Percentiles rank a stretch among this genome's conserved stretches.
Evolutionary conservation across 306 rosid species (phyloP).

Genomic region (Cucurbita pepo): DNA sequence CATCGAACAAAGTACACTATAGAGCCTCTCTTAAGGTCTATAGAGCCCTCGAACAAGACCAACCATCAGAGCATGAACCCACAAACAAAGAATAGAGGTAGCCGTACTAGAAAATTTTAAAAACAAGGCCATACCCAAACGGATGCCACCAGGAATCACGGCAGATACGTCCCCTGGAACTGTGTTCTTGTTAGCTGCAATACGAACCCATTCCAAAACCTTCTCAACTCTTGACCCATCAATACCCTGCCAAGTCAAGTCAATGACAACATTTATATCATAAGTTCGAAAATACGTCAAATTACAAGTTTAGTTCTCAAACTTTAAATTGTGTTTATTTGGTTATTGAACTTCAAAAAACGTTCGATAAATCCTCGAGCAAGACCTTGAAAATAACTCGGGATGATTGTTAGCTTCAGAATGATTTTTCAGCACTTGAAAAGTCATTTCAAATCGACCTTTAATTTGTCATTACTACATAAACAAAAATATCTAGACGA

Average conservation of each 20-base stretch:
- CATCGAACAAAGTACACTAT: no score
- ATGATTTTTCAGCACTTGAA: background rate
- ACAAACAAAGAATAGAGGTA: background rate
- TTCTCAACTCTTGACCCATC: constrained; percentile 97
- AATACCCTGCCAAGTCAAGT: constrained; percentile 42
- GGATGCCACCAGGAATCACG: constrained; percentile 94
- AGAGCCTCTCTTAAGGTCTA: no score
- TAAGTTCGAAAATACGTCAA: background rate
- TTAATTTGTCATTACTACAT: background rate
- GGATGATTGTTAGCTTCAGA: background rate
- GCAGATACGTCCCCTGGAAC: constrained; percentile 99
- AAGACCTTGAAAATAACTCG: background rate
- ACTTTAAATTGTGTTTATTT: background rate
- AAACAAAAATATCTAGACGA: background rate
- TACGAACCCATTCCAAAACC: constrained; percentile 74
- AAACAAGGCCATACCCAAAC: constrained; percentile 53
- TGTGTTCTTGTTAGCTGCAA: constrained; percentile 91
- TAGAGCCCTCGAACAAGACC: no score
- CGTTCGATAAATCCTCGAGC: background rate
- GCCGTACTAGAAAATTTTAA: background rate
- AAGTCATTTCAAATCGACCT: no score
- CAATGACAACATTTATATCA: background rate
- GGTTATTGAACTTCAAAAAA: background rate
- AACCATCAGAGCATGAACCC: no score
- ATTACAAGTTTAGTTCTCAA: background rate